phyloP scores from a whole-genome alignment of 352 stramenopile species.

The Pythium dissotocum region DNA sequence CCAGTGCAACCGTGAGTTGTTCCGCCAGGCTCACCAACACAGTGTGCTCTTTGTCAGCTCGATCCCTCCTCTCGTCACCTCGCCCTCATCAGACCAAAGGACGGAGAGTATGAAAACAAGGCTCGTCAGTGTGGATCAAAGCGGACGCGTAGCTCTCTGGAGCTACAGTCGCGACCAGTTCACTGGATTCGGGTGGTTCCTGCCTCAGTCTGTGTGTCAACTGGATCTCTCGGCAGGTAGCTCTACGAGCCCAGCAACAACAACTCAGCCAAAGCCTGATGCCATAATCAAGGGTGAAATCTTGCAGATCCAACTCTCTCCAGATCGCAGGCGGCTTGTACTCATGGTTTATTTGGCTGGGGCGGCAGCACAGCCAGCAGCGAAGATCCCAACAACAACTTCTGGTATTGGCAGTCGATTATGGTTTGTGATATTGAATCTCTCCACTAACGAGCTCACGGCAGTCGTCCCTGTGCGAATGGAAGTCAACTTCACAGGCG shows the following conservation, averaged over 20 bases:
- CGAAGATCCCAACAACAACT: neutral
- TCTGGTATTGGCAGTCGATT: constrained; percentile 19
- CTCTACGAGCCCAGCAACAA: neutral
- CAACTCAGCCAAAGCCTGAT: neutral
- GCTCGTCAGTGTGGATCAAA: constrained; percentile 49
- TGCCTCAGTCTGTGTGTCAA: constrained; percentile 24
- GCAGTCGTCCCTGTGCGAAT: constrained; percentile 27
- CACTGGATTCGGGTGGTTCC: constrained; percentile 49
- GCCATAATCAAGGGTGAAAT: constrained; percentile 29
- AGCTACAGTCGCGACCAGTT: constrained; percentile 39
- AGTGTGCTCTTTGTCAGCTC: constrained; percentile 39
- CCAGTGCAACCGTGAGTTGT: constrained; percentile 41
- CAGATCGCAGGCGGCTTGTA: constrained; percentile 37
- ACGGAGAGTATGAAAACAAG: neutral
- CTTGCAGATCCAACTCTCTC: constrained; percentile 41
- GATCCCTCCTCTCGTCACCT: constrained; percentile 12
- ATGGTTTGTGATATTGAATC: constrained; percentile 40
- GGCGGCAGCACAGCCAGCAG: neutral
- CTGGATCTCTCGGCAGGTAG: constrained; percentile 30
- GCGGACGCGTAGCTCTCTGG: constrained; percentile 39
- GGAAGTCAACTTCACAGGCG: constrained; percentile 29
- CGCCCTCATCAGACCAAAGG: neutral
- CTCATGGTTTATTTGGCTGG: constrained; percentile 38
- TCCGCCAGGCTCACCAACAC: constrained; percentile 34
- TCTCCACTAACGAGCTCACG: constrained; percentile 22